These are phyloP conservation scores for Colletotrichum sp. DNA, from an alignment of 2,329 filamentous ascomycete species.

Conservation along the genomic window DNA sequence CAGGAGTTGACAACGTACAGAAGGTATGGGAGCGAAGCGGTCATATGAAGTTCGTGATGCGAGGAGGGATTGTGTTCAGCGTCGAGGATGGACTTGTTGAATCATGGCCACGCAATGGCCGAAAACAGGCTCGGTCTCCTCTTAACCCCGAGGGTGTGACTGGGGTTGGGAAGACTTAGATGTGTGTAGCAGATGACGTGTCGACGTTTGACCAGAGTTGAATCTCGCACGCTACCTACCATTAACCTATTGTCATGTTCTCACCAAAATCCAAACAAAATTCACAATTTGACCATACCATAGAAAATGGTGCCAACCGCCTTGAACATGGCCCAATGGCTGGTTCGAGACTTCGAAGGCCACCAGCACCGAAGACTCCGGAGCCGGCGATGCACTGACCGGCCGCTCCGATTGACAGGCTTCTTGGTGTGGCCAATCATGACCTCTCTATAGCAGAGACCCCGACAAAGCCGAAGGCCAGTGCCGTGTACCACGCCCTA, in stretches of 20 bases:
- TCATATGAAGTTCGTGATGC: background rate
- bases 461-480: background rate
- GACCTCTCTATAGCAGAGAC: background rate
- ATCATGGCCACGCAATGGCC: background rate
- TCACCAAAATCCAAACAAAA: background rate
- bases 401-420: background rate
- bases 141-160: background rate
- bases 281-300: accelerated
- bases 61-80: accelerated
- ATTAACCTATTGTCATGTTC: accelerated
- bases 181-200: background rate
- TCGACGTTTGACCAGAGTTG: background rate
- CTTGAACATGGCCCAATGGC: background rate
- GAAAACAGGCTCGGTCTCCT: background rate
- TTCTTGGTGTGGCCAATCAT: background rate
- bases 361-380: background rate
- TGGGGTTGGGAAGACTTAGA: background rate
- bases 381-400: background rate
- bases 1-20: background rate
- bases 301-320: background rate
- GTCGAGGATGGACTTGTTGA: background rate
- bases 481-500: background rate
- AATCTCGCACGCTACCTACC: accelerated
- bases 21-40: background rate
- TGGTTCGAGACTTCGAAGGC: accelerated